Base-by-base conservation (phyloP, 176 grass and related monocot species). In the Cenchrus americanus region DNA sequence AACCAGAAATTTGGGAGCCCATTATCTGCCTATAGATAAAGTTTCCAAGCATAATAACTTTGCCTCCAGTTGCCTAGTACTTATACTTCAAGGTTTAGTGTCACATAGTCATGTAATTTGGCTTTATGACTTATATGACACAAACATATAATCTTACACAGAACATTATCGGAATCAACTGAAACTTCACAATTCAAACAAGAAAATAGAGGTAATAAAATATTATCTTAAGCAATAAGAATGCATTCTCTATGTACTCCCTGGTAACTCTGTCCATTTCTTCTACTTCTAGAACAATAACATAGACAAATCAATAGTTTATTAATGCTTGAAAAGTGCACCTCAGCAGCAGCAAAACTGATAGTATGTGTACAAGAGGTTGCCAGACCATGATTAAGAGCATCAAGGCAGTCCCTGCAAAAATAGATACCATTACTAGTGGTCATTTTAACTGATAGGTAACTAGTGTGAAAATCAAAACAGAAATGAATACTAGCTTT, bases 371-470 rank as follows among this genome's bases (percentile, higher is more conserved):
- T 76, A 92, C 26, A 88, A 94, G 84, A 81, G 87, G 89, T 47
- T 92, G 89, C 93, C 93, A 98, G 40, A 98, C 85, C 88, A 98
- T 82, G 80, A 94, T 85, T 84, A 98, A 89, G 75, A 98, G 79
- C 89, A 95, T 98, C 71, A 90, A 77, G 73, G 83, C 96, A 87
- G 81, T 95, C 30, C 96, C 96, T 98, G 85, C 67, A 69, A 79
- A 81, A 30, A 75, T 19, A 71, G 67, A 67, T 41, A 63, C 19
- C 30, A 76, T 44, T 62, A 85, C 10, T 62, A 27, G 51, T 14
- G 54, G 37, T 76, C 53, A 27, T 75, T 79, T 83, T 75, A 13
- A 87, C 64, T 84, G 14, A 2, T 1, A 69, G 79, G 49, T 51
- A 55, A 66, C 65, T 67, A 83, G 60, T 22, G 60, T 52, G n/a